Percentiles rank a stretch among this genome's conserved stretches.
Evolutionary conservation across 805 yeast species (phyloP).

Genomic region (Saccharomycopsis sp.): DNA sequence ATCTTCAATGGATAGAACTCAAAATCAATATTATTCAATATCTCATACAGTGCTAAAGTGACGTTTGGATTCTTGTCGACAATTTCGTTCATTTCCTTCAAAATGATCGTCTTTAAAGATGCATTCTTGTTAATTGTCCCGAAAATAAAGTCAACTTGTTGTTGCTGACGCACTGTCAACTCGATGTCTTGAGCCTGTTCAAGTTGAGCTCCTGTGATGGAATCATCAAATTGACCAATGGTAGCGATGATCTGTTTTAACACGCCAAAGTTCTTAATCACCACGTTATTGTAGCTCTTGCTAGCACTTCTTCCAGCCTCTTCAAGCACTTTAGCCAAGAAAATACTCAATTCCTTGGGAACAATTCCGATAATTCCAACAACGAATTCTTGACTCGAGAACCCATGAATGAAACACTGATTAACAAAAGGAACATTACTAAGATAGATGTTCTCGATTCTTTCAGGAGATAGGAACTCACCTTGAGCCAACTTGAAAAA

Average conservation of each 20-base stretch:
- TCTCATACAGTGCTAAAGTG: constrained; percentile 53
- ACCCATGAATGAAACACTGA: constrained; percentile 52
- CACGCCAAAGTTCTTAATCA: background rate
- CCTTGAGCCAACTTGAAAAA: constrained; percentile 53
- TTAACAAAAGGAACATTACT: constrained; percentile 37
- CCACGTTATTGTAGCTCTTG: constrained; percentile 3
- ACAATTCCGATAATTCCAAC: constrained; percentile 53
- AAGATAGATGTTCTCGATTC: constrained; percentile 50
- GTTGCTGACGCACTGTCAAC: constrained; percentile 1
- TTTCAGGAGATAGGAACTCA: constrained; percentile 58
- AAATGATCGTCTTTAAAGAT: constrained; percentile 1
- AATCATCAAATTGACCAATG: background rate
- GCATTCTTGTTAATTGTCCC: background rate
- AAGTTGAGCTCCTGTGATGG: constrained; percentile 5
- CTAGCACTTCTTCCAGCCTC: background rate
- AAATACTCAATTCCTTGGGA: constrained; percentile 25
- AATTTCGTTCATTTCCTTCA: constrained; percentile 10
- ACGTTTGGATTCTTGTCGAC: constrained; percentile 6
- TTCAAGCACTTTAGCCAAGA: background rate
- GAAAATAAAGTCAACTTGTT: background rate
- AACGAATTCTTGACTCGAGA: constrained; percentile 40
- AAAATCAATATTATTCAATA: constrained; percentile 46
- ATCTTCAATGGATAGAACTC: constrained; percentile 54
- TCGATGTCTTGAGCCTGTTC: constrained; percentile 15
- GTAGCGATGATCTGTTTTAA: background rate